Base-by-base conservation (phyloP, 306 rosid species). In the Fagus crenata region DNA sequence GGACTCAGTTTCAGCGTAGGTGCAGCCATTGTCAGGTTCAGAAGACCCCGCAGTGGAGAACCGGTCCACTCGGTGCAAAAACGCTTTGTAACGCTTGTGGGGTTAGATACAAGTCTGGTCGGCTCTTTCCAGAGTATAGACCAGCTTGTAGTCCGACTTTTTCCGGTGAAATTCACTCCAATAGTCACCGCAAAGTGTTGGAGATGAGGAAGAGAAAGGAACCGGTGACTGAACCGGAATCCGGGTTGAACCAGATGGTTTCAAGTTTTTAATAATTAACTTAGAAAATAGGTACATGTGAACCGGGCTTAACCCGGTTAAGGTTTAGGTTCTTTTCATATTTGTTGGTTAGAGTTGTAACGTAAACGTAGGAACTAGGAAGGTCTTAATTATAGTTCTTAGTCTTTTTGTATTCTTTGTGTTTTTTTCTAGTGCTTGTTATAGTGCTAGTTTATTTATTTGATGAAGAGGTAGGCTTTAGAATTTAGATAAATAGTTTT, bases 71-170 rank as follows among this genome's bases (percentile, higher is more conserved):
- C 4, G 98, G 98, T 1, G 77, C 97, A 1, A 94, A 94, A 83
- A 94, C 98, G 1, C 85, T 94, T 4, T 94, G 98, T 70, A 94
- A 94, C 77, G 98, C 98, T 2, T 94, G 98, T 22, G 98, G 98
- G 49, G 98, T 94, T 41, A 95, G 98, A 8, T 92, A 54, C 85
- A 94, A 94, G 78, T 92, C 96, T 42, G 95, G 97, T 35, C 95
- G 98, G 79, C 96, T 94, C 33, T 92, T 83, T 61, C 93, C 97
- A 0, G 98, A 94, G 79, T 94, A 94, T 42, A 89, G 98, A 86
- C 98, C 98, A 83, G 98, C 98, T 1, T 88, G 93, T 53, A 94
- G 98, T 68, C 98, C 98, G 8, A 94, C 96, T 8, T 94, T 90
- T 74, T 84, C 87, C 3, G 71, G 81, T 31, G 88, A 86, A 3